phyloP scores from a whole-genome alignment of 768 basidiomycete genomes.

The Trametes punicea region DNA sequence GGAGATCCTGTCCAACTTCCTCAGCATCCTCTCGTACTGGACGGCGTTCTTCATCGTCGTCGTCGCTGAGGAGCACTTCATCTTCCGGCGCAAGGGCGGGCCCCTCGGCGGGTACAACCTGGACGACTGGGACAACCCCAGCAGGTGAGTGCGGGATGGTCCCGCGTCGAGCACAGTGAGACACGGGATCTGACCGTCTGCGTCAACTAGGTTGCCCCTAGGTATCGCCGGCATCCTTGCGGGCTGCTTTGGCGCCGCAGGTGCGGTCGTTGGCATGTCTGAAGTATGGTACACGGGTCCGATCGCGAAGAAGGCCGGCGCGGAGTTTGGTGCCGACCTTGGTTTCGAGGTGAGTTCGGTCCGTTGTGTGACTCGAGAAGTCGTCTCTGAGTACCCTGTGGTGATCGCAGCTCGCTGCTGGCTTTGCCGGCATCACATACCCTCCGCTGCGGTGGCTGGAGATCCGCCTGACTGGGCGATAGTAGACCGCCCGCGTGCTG shows the following conservation, averaged over 20 bases:
- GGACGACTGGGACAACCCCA: conserved; percentile 43
- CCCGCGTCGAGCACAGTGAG: not conserved
- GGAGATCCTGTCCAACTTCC: conserved; percentile 40
- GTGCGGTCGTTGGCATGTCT: conserved; percentile 53
- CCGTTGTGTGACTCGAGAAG: not conserved
- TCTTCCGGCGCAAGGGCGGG: conserved; percentile 43
- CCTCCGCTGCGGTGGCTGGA: conserved; percentile 49
- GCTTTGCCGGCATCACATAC: conserved; percentile 44
- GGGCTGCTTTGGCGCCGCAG: conserved; percentile 43
- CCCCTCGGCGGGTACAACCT: conserved; percentile 50
- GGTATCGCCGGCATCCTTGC: conserved; percentile 49
- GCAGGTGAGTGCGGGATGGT: conserved; percentile 29
- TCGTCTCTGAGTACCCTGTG: not conserved
- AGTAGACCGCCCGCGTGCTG: not conserved
- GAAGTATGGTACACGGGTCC: conserved; percentile 53
- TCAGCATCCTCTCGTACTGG: conserved; percentile 44
- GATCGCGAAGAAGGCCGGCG: conserved; percentile 41
- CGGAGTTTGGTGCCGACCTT: conserved; percentile 45
- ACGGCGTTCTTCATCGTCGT: conserved; percentile 46
- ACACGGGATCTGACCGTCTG: not conserved
- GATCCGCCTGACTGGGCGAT: conserved; percentile 41
- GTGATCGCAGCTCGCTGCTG: conserved; percentile 38
- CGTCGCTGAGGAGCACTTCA: conserved; percentile 47
- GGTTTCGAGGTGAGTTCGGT: conserved; percentile 47
- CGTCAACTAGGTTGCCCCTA: conserved; percentile 38